Base-by-base conservation (phyloP, 257 asterid species). In the Rehmannia glutinosa region DNA sequence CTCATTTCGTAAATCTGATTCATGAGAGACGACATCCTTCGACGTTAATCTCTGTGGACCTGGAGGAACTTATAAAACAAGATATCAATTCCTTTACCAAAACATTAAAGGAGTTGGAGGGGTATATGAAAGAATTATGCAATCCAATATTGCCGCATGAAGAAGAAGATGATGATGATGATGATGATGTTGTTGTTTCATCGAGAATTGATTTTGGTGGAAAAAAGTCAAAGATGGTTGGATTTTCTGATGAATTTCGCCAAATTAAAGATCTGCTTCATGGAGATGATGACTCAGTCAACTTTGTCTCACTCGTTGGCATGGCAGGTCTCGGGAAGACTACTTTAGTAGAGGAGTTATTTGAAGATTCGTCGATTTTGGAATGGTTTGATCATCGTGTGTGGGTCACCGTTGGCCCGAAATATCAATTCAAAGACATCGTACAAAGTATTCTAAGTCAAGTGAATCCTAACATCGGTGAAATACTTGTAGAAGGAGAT, bases 321-420 rank as follows among this genome's bases (percentile, higher is more conserved):
- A 41, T 62, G 68, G 54, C 53, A 2, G 68, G 68, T 19, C 42
- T 62, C 0, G 68, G 68, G 6, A 42, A 62, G 41, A 62, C 68
- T 2, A 43, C 55, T 3, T 16, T 62, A 11, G 68, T 27, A 4
- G 42, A 2, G 30, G 12, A 42, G 13, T 6, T 62, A 24, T 62
- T 4, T 0, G 41, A 62, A n/a, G 55, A 62, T 17, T 36, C 46
- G 9, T 2, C 2, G 0, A 15, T 25, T 12, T 12, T 8, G 24
- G 24, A 1, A 0, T 33, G 43, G 27, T 62, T 62, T 6, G 41
- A 41, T 0, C 0, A 25, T 62, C 27, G 68, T 8, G 55, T 25
- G 5, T 62, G 16, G 16, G 68, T 62, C 55, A 7, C 24, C 1
- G 32, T 62, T 2, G 55, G 68, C 16, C 55, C 16, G 24, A 43